Conservation (phyloP, 192 early-diverging fungal species). For the Entomortierella lignicola region DNA sequence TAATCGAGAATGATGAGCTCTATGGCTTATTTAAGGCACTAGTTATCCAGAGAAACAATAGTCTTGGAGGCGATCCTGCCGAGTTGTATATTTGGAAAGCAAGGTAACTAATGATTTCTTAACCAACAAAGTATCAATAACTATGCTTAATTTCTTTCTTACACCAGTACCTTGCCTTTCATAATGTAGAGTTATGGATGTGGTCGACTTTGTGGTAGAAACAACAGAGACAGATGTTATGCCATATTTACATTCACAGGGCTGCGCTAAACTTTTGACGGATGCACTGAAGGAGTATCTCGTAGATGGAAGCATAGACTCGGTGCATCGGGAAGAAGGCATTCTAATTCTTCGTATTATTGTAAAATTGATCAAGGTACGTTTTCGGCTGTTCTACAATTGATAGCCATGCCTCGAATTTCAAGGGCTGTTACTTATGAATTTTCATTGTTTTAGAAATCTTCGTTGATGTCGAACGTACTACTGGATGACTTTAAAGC, state of each 20-base stretch:
- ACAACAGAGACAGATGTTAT: conserved; percentile 40
- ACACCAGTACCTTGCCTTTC: neutral
- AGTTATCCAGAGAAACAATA: conserved; percentile 31
- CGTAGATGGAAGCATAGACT: conserved; percentile 52
- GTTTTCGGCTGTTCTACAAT: too few relatives aligned
- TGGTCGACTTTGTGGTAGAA: conserved; percentile 40
- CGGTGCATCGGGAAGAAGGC: conserved; percentile 50
- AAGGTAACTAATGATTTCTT: neutral
- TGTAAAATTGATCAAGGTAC: conserved; percentile 55
- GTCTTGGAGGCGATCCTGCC: conserved; percentile 34
- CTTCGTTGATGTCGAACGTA: conserved; percentile 47
- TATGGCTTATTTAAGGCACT: conserved; percentile 38
- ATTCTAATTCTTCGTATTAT: conserved; percentile 53
- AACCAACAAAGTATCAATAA: too few relatives aligned
- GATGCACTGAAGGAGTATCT: conserved; percentile 46
- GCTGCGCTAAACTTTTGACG: conserved; percentile 44
- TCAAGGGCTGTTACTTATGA: too few relatives aligned
- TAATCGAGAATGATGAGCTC: conserved; percentile 38
- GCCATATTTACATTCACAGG: conserved; percentile 50
- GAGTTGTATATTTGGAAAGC: conserved; percentile 55
- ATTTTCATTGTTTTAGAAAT: conserved; percentile 30
- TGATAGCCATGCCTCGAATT: too few relatives aligned
- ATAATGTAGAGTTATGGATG: conserved; percentile 30
- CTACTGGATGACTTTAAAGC: conserved; percentile 60
- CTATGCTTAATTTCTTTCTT: neutral